A percentile compares a stretch with the other conserved stretches of the same genome.
Conservation (phyloP, 2,329 filamentous ascomycete genomes). For the Apiospora sp. region DNA sequence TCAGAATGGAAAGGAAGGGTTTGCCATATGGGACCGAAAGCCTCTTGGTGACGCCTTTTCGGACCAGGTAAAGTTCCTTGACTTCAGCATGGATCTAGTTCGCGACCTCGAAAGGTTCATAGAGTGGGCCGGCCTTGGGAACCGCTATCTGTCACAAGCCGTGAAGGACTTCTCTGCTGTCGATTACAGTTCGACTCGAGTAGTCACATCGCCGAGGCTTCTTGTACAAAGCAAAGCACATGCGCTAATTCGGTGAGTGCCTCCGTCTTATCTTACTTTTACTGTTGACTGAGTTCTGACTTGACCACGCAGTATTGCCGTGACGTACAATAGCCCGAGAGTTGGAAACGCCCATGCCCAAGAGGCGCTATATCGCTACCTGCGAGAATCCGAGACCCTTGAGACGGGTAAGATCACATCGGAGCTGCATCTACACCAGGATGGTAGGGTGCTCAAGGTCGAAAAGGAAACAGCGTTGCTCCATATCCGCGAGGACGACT, state of each 20-base stretch:
- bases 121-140: conserved; percentile 43
- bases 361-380: background rate
- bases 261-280: background rate
- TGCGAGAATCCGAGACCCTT: conserved; percentile 28
- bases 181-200: background rate
- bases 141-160: background rate
- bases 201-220: background rate
- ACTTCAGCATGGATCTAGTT: conserved; percentile 46
- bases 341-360: background rate
- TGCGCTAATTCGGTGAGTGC: conserved; percentile 42
- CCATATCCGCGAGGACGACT: conserved; percentile 29
- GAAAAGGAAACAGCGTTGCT: conserved; percentile 32
- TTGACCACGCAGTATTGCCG: background rate
- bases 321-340: background rate
- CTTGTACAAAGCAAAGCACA: conserved; percentile 36
- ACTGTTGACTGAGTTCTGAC: background rate
- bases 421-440: conserved; percentile 39
- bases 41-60: conserved; percentile 39
- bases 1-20: conserved; percentile 31
- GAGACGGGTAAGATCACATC: conserved; percentile 45
- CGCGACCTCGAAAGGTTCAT: conserved; percentile 41
- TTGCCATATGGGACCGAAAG: conserved; percentile 47
- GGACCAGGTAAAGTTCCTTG: conserved; percentile 41
- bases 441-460: conserved; percentile 32
- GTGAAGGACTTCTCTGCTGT: background rate